These are phyloP conservation scores for Rhypophila decipiens DNA, from an alignment of 495 filamentous ascomycete species.

Conservation along the genomic window DNA sequence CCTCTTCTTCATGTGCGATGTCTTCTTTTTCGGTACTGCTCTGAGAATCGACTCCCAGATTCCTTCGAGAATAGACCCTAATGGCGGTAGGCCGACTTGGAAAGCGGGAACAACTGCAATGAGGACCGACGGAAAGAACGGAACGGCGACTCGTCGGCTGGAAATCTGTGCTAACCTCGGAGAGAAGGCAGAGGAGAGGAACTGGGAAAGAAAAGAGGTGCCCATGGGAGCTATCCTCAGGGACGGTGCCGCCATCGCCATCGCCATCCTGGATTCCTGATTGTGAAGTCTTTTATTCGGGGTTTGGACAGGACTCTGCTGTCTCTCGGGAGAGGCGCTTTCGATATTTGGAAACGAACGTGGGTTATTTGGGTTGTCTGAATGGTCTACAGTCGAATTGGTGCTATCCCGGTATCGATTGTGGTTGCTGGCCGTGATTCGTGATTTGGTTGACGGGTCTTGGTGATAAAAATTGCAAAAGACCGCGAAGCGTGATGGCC, in stretches of 20 bases:
- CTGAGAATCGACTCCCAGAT: conserved; percentile 90
- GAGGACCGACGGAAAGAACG: conserved; percentile 41
- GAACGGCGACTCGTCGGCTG: conserved; percentile 32
- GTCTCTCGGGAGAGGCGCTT: neutral
- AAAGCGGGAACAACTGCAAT: conserved; percentile 51
- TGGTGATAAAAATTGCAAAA: conserved; percentile 18
- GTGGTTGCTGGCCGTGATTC: neutral
- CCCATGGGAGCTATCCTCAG: conserved; percentile 23
- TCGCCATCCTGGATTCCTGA: conserved; percentile 1
- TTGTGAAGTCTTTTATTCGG: no score
- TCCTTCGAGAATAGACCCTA: conserved; percentile 55
- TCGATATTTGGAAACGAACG: neutral
- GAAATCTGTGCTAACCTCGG: conserved; percentile 33
- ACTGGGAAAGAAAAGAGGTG: conserved; percentile 26
- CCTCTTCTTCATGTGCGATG: conserved; percentile 92
- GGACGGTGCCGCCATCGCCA: conserved; percentile 37
- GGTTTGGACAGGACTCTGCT: no score
- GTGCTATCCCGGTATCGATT: neutral
- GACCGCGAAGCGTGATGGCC: conserved; percentile 16
- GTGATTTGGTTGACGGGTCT: conserved; percentile 7
- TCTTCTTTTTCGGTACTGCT: conserved; percentile 98
- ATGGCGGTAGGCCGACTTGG: conserved; percentile 43
- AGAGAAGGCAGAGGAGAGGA: conserved; percentile 33
- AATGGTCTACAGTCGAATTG: neutral
- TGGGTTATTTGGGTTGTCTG: neutral